Evolutionary conservation across 176 grass and related monocot species (phyloP).

Genomic region (Pontederia paniculata): DNA sequence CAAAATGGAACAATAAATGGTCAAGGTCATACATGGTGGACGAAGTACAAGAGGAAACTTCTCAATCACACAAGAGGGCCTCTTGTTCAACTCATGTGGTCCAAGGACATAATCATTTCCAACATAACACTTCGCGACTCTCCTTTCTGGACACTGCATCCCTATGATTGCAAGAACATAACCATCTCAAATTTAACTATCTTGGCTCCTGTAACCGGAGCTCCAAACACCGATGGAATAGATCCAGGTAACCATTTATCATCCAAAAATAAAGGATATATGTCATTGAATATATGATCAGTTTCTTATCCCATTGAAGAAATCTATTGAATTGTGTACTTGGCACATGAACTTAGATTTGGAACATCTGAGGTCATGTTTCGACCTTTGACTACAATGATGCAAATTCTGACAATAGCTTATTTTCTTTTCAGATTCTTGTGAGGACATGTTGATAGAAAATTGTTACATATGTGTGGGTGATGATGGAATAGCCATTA

Average conservation of each 20-base stretch:
- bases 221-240: slow-evolving; percentile 97
- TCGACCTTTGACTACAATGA: background rate
- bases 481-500: slow-evolving; percentile 91
- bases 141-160: slow-evolving; percentile 96
- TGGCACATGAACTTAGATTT: background rate
- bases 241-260: slow-evolving; percentile 67
- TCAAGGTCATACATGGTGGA: slow-evolving; percentile 89
- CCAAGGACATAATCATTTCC: slow-evolving; percentile 76
- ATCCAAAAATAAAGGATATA: background rate
- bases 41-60: slow-evolving; percentile 67
- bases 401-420: background rate
- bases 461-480: slow-evolving; percentile 95
- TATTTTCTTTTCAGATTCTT: slow-evolving; percentile 48
- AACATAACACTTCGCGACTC: slow-evolving; percentile 75
- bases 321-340: background rate
- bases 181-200: slow-evolving; percentile 86
- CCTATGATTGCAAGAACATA: slow-evolving; percentile 90
- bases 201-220: slow-evolving; percentile 66
- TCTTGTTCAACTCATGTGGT: slow-evolving; percentile 93
- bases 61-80: slow-evolving; percentile 90
- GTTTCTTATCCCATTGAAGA: background rate
- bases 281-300: background rate
- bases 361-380: no score
- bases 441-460: slow-evolving; percentile 81
- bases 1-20: slow-evolving; percentile 95